Evolutionary conservation across 176 grass and related monocot species (phyloP).

Genomic region (Puya raimondii): DNA sequence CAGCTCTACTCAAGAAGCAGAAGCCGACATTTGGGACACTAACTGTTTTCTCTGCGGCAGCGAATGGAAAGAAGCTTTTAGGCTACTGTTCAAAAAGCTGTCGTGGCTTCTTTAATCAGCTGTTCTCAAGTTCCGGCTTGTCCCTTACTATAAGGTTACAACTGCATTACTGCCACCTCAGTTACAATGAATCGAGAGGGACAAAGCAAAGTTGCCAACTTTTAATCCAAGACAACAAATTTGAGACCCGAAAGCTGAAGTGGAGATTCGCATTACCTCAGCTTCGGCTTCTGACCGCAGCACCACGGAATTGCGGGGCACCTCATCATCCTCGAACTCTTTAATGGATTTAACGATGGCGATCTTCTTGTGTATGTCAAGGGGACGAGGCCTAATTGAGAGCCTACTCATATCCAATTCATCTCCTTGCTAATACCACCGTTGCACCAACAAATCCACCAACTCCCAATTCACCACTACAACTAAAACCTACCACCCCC

Average conservation of each 20-base stretch:
- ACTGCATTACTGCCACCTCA: too few species aligned
- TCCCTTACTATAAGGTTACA: too few species aligned
- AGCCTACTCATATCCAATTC: constrained; percentile 86
- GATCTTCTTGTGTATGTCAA: constrained; percentile 99
- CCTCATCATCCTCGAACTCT: constrained; percentile 91
- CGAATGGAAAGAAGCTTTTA: too few species aligned
- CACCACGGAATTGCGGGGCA: constrained; percentile 20
- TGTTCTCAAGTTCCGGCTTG: too few species aligned
- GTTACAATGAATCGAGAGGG: neutral
- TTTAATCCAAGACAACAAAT: neutral
- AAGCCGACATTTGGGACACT: too few species aligned
- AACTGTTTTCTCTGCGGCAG: too few species aligned
- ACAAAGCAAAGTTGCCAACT: neutral
- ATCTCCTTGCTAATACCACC: constrained; percentile 26
- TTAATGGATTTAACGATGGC: constrained; percentile 75
- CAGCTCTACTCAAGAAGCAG: too few species aligned
- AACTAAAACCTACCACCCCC: too few species aligned
- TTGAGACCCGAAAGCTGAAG: neutral
- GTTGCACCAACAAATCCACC: neutral
- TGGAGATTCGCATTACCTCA: neutral
- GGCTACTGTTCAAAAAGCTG: too few species aligned
- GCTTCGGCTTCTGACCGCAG: constrained; percentile 19
- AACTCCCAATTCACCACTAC: neutral
- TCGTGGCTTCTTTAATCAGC: too few species aligned
- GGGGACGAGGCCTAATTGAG: constrained; percentile 86